Conservation (phyloP, 139 green algal species). For the Marvania coccoides region DNA sequence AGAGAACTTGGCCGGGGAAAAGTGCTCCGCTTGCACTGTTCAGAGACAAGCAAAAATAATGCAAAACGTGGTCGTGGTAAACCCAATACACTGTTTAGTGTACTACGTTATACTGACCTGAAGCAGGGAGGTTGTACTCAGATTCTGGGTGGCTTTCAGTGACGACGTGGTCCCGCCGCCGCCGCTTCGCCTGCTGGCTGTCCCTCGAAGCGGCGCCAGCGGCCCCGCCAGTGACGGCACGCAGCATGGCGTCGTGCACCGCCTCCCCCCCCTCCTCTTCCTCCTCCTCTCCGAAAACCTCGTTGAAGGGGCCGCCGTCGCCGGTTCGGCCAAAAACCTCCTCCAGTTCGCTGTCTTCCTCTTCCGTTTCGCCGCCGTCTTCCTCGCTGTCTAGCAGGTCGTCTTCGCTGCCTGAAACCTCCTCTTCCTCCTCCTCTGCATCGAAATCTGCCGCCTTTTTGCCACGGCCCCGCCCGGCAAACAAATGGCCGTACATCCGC, state of each 20-base stretch:
- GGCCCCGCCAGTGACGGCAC: slow-evolving; percentile 18
- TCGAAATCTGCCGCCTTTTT: slow-evolving; percentile 31
- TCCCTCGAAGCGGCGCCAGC: neutral
- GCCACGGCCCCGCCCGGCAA: slow-evolving; percentile 21
- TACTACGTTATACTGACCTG: slow-evolving; percentile 15
- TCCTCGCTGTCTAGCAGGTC: slow-evolving; percentile 30
- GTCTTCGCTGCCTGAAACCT: neutral
- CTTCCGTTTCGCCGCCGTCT: slow-evolving; percentile 22
- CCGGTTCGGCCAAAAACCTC: neutral
- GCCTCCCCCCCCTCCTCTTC: slow-evolving; percentile 5
- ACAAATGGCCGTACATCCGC: slow-evolving; percentile 62
- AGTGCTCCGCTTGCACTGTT: slow-evolving; percentile 14
- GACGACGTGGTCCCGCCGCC: slow-evolving; percentile 27
- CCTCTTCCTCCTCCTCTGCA: slow-evolving; percentile 14
- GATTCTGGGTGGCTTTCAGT: slow-evolving; percentile 67
- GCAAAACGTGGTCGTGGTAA: no score
- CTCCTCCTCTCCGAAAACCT: slow-evolving; percentile 7
- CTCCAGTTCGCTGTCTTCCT: neutral
- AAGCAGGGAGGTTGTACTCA: slow-evolving; percentile 54
- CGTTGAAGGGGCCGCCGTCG: neutral
- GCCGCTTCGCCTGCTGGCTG: neutral
- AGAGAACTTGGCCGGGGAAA: slow-evolving; percentile 19
- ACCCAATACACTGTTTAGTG: neutral
- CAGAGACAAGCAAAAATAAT: no score
- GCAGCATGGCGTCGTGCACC: slow-evolving; percentile 35